A percentile compares a stretch with the other conserved stretches of the same genome.
Evolutionary conservation across 2,329 filamentous ascomycete genomes (phyloP).

Genomic region (Hypomyces rosellus): DNA sequence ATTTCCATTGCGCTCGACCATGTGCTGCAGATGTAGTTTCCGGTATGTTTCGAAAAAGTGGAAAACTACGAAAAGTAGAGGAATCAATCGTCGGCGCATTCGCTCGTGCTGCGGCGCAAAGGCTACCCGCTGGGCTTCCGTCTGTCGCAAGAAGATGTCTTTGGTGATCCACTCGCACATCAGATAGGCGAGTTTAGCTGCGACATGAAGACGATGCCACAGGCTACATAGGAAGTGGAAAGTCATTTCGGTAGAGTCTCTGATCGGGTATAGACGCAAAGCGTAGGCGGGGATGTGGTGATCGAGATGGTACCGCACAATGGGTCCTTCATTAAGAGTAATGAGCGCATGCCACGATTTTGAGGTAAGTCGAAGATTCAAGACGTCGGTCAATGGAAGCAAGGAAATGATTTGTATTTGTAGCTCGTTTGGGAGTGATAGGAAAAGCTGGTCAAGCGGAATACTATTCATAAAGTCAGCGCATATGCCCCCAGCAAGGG

Average conservation of each 20-base stretch:
- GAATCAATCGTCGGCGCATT: conserved; percentile 59
- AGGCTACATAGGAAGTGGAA: conserved; percentile 58
- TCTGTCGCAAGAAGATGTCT: conserved; percentile 56
- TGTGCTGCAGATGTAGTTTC: conserved; percentile 50
- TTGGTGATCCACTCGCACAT: conserved; percentile 61
- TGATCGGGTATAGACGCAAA: conserved; percentile 50
- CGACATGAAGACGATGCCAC: conserved; percentile 60
- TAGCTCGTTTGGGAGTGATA: conserved; percentile 53
- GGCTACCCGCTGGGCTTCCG: conserved; percentile 46
- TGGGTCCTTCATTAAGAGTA: conserved; percentile 53
- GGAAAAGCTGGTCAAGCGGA: conserved; percentile 52
- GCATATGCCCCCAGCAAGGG: not conserved
- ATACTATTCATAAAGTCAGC: conserved; percentile 27
- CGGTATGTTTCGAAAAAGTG: conserved; percentile 64
- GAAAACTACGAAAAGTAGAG: conserved; percentile 58
- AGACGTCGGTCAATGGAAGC: conserved; percentile 53
- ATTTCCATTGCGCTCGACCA: conserved; percentile 44
- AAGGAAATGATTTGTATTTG: conserved; percentile 57
- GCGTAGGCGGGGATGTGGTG: conserved; percentile 56
- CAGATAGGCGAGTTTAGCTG: conserved; percentile 53
- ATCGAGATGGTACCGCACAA: conserved; percentile 55
- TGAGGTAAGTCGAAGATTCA: conserved; percentile 53
- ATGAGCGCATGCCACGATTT: conserved; percentile 55
- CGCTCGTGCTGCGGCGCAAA: conserved; percentile 57
- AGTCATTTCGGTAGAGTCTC: conserved; percentile 41